These are phyloP conservation scores for Schizophyllum amplum DNA, from an alignment of 1,284 basidiomycete genomes.

Conservation along the genomic window DNA sequence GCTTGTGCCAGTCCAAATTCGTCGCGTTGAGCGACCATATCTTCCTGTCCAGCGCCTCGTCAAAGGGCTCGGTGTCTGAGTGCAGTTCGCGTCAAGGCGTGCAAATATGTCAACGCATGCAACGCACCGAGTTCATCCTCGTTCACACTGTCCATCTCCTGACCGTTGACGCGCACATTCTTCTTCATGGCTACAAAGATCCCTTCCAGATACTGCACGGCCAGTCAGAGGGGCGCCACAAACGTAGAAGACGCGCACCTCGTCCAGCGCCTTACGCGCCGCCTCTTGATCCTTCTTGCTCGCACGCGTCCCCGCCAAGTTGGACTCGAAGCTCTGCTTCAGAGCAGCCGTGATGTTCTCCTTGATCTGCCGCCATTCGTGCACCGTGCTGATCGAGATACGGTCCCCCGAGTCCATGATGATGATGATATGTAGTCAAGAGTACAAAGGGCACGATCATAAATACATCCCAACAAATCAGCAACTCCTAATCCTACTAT, in stretches of 20 bases:
- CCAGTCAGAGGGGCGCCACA: conserved; percentile 7
- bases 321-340: conserved; percentile 33
- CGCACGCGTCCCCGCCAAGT: conserved; percentile 18
- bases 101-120: background rate
- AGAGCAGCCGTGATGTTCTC: conserved; percentile 39
- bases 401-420: conserved; percentile 20
- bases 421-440: background rate
- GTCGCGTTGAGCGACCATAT: conserved; percentile 68
- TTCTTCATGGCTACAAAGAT: conserved; percentile 58
- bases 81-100: too few relatives aligned
- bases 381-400: conserved; percentile 52
- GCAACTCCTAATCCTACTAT: background rate
- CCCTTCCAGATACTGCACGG: conserved; percentile 45
- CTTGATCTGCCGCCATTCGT: conserved; percentile 55
- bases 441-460: background rate
- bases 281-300: conserved; percentile 30
- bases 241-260: conserved; percentile 23
- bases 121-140: conserved; percentile 36
- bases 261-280: conserved; percentile 38
- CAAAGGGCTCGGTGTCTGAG: conserved; percentile 68
- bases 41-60: conserved; percentile 68
- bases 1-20: conserved; percentile 57
- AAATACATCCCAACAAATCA: background rate
- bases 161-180: conserved; percentile 75
- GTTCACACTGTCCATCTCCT: conserved; percentile 60